Evolutionary conservation across 2,329 filamentous ascomycete genomes (phyloP).

Genomic region (Furcasterigmium sp.): DNA sequence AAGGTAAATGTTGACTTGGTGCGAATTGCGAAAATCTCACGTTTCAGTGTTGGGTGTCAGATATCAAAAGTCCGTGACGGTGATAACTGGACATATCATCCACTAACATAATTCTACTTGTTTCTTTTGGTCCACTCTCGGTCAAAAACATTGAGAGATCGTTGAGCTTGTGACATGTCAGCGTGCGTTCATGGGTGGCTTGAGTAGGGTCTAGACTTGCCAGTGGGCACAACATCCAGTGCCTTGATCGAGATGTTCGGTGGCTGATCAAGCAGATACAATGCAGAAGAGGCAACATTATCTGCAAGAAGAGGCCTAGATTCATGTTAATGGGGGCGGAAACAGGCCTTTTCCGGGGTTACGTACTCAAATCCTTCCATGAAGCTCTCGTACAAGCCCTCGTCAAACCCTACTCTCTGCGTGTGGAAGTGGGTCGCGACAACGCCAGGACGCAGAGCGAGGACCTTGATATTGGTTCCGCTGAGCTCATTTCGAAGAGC

Average conservation of each 20-base stretch:
- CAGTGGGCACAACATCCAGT: constrained; percentile 38
- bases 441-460: constrained; percentile 39
- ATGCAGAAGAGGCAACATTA: constrained; percentile 35
- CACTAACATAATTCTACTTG: no score
- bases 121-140: constrained; percentile 18
- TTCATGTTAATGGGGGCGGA: no score
- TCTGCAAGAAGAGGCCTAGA: constrained; percentile 28
- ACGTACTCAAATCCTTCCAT: constrained; percentile 33
- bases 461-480: constrained; percentile 39
- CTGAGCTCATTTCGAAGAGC: constrained; percentile 39
- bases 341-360: neutral
- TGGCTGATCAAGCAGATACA: constrained; percentile 35
- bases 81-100: no score
- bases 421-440: constrained; percentile 43
- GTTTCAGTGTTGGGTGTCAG: no score
- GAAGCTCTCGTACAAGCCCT: constrained; percentile 33
- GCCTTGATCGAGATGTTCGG: constrained; percentile 33
- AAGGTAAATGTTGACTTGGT: no score
- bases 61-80: no score
- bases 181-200: neutral
- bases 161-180: constrained; percentile 13
- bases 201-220: neutral
- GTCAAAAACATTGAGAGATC: constrained; percentile 24
- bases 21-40: no score
- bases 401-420: constrained; percentile 36